Evolutionary conservation across 768 basidiomycete species (phyloP), one percentile per base, ranked within the genome.

Genomic region (Podaxis mareebaensis): DNA sequence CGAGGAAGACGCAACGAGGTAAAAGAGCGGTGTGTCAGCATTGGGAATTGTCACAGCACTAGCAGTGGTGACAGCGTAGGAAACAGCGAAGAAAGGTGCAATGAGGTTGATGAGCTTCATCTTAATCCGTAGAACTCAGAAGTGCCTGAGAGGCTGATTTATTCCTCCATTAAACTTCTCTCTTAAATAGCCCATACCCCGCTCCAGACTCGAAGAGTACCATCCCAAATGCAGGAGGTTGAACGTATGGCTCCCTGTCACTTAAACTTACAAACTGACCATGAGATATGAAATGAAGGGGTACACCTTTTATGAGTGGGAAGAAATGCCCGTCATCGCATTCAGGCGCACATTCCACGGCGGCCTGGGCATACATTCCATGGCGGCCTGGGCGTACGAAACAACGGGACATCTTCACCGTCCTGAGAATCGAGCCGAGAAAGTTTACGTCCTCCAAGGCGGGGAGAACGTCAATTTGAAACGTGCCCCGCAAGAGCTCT

Each of bases 11-110:
- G 70, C 66, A 36, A 74, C 72, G 1, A 75, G 69, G 62, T 74
- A 71, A 56, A 74, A 74, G 4, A 66, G 40, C 0, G 74, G 74
- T 1, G 73, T 70, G 49, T 67, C 67, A 4, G 72, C 73, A 22
- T 69, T 67, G 30, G 72, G 73, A 15, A 67, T 42, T 5, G 62
- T 59, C 3, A 68, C 62, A 11, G 66, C 52, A 48, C 44, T 36
- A 12, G 38, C 46, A n/a, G 38, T 24, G 11, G 30, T 33, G 33
- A 33, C 20, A 17, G 62, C 24, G 22, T n/a, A 46, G 20, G 24
- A 17, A 17, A 57, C 11, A 22, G 52, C 4, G 20, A 58, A 24
- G 62, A 58, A 33, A n/a, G 38, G 49, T 3, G 46, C 3, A 20
- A 51, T 8, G 17, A 58, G 33, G 20, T 56, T 40, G 4, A 20